Conservation (phyloP, 2,329 filamentous ascomycete genomes). For the Calycina herbarum region DNA sequence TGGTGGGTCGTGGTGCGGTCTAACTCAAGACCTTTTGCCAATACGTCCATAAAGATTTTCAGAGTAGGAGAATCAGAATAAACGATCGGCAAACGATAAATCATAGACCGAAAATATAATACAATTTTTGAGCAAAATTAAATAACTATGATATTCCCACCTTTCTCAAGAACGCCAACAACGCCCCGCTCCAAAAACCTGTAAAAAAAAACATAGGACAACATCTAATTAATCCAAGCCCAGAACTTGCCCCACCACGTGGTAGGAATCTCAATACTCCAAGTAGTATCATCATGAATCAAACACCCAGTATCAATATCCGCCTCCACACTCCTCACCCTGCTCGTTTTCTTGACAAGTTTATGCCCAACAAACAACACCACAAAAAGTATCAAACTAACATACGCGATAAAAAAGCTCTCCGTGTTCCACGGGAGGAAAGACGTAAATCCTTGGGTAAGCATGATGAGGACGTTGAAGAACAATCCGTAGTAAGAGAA, state of each 20-base stretch:
- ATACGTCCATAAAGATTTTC: too few species aligned
- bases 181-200: background rate
- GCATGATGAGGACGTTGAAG: conserved; percentile 62
- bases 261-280: conserved; percentile 36
- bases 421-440: conserved; percentile 64
- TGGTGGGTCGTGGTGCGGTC: too few species aligned
- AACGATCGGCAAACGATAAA: too few species aligned
- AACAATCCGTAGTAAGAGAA: conserved; percentile 65
- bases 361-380: conserved; percentile 64
- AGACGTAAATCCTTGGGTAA: conserved; percentile 69
- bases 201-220: background rate
- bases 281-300: conserved; percentile 39
- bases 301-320: conserved; percentile 45
- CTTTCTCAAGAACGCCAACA: background rate
- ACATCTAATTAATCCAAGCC: conserved; percentile 24
- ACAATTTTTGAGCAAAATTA: too few species aligned
- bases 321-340: conserved; percentile 42
- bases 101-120: too few species aligned
- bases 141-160: too few species aligned
- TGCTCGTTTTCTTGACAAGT: conserved; percentile 38
- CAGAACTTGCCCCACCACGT: conserved; percentile 30
- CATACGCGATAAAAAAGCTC: conserved; percentile 64
- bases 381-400: conserved; percentile 64
- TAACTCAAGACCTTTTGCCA: too few species aligned
- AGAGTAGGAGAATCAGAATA: too few species aligned